A percentile compares a stretch with the other conserved stretches of the same genome.
Conservation (phyloP, 371 early-diverging fungal genomes). For the Thermomucor indicae-seudaticae region DNA sequence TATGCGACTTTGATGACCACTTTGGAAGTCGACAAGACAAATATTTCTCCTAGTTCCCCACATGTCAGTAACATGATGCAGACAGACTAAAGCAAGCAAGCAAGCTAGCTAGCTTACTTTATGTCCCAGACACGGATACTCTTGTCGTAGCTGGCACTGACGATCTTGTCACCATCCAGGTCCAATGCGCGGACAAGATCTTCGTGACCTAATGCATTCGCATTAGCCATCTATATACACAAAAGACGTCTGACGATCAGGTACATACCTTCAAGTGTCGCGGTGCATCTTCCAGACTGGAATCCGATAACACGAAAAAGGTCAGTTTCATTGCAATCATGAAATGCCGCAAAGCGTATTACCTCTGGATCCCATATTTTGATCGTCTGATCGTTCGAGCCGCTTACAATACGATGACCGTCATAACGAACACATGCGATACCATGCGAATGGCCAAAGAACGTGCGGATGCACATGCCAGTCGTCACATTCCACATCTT, state of each 20-base stretch:
- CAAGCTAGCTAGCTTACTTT: too few relatives aligned
- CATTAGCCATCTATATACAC: background rate
- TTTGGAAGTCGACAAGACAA: slow-evolving; percentile 54
- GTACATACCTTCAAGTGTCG: slow-evolving; percentile 42
- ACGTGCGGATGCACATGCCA: slow-evolving; percentile 60
- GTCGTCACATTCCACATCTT: slow-evolving; percentile 84
- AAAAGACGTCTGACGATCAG: background rate
- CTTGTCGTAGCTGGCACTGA: slow-evolving; percentile 78
- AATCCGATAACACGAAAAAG: background rate
- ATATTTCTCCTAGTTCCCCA: slow-evolving; percentile 66
- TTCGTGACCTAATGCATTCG: slow-evolving; percentile 68
- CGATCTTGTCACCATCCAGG: slow-evolving; percentile 55
- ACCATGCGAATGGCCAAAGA: slow-evolving; percentile 75
- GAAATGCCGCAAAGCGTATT: background rate
- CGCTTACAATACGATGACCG: slow-evolving; percentile 83
- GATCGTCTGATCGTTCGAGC: slow-evolving; percentile 91
- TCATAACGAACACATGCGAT: slow-evolving; percentile 93
- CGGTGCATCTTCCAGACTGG: slow-evolving; percentile 68
- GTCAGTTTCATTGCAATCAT: background rate
- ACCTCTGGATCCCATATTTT: slow-evolving; percentile 86
- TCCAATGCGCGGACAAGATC: slow-evolving; percentile 90
- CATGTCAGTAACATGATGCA: slow-evolving; percentile 32
- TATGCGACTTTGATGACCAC: slow-evolving; percentile 85
- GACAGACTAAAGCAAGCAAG: background rate
- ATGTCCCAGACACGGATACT: slow-evolving; percentile 94